Conservation (phyloP, 768 basidiomycete species). For the Leccinum barrowsii region DNA sequence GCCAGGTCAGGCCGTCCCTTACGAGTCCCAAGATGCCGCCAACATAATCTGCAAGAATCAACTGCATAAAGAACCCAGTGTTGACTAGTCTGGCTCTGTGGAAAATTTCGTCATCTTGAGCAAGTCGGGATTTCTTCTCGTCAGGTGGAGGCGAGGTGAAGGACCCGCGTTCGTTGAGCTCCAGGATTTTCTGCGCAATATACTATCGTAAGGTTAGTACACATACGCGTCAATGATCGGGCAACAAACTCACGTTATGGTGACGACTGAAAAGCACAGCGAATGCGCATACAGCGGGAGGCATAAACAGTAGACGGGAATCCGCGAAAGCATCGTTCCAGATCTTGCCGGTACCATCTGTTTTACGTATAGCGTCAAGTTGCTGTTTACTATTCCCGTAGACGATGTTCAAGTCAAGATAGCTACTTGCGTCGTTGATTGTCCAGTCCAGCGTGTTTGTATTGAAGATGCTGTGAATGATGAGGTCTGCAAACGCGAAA, state of each 20-base stretch:
- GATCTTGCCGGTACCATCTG: conserved; percentile 64
- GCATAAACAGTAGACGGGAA: conserved; percentile 61
- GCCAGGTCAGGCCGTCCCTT: conserved; percentile 60
- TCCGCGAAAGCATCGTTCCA: conserved; percentile 71
- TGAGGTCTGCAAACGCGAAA: conserved; percentile 74
- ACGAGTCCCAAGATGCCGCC: conserved; percentile 71
- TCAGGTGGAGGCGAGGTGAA: conserved; percentile 31
- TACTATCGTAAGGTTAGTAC: conserved; percentile 41
- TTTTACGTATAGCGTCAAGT: conserved; percentile 49
- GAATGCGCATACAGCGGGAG: conserved; percentile 64
- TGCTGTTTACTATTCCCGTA: conserved; percentile 58
- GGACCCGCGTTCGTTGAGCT: conserved; percentile 62
- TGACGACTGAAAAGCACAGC: conserved; percentile 68
- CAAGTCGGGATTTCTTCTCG: conserved; percentile 22
- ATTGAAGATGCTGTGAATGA: conserved; percentile 73
- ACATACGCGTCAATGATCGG: neutral
- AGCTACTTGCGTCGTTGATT: conserved; percentile 65
- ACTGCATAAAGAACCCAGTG: conserved; percentile 66
- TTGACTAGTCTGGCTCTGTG: conserved; percentile 71
- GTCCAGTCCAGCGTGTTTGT: conserved; percentile 46
- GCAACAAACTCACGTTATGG: conserved; percentile 54
- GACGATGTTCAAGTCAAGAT: conserved; percentile 70
- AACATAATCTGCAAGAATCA: conserved; percentile 70
- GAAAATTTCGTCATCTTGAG: conserved; percentile 77
- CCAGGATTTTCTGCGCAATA: conserved; percentile 60